Conservation (phyloP, 2,329 filamentous ascomycete genomes). For the Diaporthe aspalathi region DNA sequence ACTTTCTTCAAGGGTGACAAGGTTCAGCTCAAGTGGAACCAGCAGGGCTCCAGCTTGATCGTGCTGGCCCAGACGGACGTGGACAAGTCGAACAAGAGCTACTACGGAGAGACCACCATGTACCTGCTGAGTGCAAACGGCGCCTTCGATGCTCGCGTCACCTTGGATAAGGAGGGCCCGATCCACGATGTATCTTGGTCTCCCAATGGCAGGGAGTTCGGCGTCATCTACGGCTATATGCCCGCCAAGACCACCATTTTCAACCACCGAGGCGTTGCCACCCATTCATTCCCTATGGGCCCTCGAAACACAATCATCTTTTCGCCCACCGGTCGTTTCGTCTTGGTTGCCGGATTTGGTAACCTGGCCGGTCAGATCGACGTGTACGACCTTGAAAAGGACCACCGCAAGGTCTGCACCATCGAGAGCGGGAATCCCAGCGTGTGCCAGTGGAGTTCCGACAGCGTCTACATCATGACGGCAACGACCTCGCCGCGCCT, state of each 20-base stretch:
- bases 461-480: conserved; percentile 94
- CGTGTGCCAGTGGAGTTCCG: conserved; percentile 96
- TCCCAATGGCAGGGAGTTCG: conserved; percentile 96
- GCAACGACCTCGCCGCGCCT: conserved; percentile 97
- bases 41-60: conserved; percentile 87
- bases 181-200: conserved; percentile 66
- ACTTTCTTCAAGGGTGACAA: conserved; percentile 99
- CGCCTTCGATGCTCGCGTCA: conserved; percentile 90
- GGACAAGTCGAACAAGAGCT: conserved; percentile 98
- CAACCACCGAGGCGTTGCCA: conserved; percentile 85
- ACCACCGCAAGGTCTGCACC: conserved; percentile 90
- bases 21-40: conserved; percentile 98
- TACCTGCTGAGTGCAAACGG: conserved; percentile 94
- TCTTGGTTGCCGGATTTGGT: conserved; percentile 94
- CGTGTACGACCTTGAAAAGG: conserved; percentile 94
- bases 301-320: conserved; percentile 96
- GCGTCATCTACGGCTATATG: conserved; percentile 98
- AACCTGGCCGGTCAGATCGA: conserved; percentile 98
- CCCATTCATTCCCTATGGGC: conserved; percentile 85
- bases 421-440: conserved; percentile 97
- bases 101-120: conserved; percentile 97
- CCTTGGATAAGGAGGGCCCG: conserved; percentile 56
- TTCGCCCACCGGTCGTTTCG: conserved; percentile 92
- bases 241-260: conserved; percentile 99
- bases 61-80: conserved; percentile 98